These are phyloP conservation scores for Tetrahymena borealis DNA, from an alignment of 73 alveolate species.

Conservation along the genomic window DNA sequence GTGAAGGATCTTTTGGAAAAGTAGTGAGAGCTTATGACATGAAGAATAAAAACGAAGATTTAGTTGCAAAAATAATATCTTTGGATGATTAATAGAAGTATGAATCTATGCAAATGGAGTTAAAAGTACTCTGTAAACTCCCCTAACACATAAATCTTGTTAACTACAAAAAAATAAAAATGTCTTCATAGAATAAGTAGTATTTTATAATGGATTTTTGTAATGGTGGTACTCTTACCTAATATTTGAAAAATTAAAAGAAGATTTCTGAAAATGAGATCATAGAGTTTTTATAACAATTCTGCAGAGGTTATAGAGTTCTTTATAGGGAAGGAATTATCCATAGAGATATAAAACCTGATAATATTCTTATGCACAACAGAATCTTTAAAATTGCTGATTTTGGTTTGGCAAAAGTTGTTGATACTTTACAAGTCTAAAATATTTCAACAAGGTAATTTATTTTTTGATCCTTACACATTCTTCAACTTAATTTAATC, in stretches of 20 bases:
- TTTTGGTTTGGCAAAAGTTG: slow-evolving; percentile 42
- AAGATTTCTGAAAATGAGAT: slow-evolving; percentile 19
- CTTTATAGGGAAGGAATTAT: slow-evolving; percentile 16
- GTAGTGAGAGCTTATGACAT: slow-evolving; percentile 43
- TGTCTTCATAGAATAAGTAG: slow-evolving; percentile 2
- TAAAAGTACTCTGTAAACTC: slow-evolving; percentile 10
- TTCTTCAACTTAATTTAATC: background rate
- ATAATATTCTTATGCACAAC: slow-evolving; percentile 28
- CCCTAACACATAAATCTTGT: slow-evolving; percentile 32
- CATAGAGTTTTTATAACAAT: slow-evolving; percentile 13
- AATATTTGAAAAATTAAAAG: slow-evolving; percentile 12
- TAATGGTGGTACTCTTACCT: slow-evolving; percentile 37
- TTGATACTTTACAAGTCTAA: slow-evolving; percentile 8
- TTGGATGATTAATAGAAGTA: slow-evolving; percentile 10
- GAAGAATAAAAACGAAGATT: slow-evolving; percentile 19
- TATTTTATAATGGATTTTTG: slow-evolving; percentile 41
- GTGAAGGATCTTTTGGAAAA: slow-evolving; percentile 38
- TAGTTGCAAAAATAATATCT: slow-evolving; percentile 34
- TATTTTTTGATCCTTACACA: background rate
- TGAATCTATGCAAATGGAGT: slow-evolving; percentile 20
- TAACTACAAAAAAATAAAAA: slow-evolving; percentile 6
- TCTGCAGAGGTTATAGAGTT: slow-evolving; percentile 44
- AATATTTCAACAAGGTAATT: background rate
- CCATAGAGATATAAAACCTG: slow-evolving; percentile 45
- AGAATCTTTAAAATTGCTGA: slow-evolving; percentile 37